Evolutionary conservation across 2,329 filamentous ascomycete genomes (phyloP).

Genomic region (Thelonectria discophora): DNA sequence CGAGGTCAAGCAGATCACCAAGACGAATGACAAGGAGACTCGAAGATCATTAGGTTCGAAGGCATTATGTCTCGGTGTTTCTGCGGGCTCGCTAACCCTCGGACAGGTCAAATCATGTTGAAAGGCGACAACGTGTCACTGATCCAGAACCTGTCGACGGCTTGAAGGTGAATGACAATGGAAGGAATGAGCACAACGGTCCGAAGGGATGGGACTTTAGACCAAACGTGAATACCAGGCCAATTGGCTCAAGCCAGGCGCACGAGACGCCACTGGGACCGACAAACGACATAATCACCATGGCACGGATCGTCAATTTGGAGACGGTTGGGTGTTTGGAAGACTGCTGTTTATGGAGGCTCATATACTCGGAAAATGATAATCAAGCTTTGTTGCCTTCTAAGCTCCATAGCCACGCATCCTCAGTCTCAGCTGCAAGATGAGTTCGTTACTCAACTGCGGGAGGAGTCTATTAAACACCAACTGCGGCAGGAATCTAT

Average conservation of each 20-base stretch:
- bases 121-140: conserved; percentile 90
- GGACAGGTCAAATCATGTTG: conserved; percentile 79
- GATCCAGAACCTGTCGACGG: conserved; percentile 66
- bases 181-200: conserved; percentile 14
- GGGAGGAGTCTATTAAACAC: no score
- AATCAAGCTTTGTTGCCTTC: conserved; percentile 13
- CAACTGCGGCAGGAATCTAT: no score
- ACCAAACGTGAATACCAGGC: conserved; percentile 16
- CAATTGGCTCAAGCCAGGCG: conserved; percentile 15
- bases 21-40: conserved; percentile 78
- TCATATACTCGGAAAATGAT: conserved; percentile 6
- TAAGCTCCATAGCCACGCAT: neutral
- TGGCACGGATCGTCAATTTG: conserved; percentile 15
- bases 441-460: neutral
- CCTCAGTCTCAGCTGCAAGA: neutral
- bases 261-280: conserved; percentile 13
- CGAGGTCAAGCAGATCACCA: conserved; percentile 86
- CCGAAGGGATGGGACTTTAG: conserved; percentile 12
- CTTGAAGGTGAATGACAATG: conserved; percentile 31
- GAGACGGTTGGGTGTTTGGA: conserved; percentile 10
- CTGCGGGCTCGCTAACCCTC: conserved; percentile 36
- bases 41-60: conserved; percentile 79
- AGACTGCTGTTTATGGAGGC: conserved; percentile 8
- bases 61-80: neutral
- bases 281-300: conserved; percentile 18